Evolutionary conservation across 495 filamentous ascomycete species (phyloP), one percentile per base, ranked within the genome.

Genomic region (Trichoderma asperelloides): DNA sequence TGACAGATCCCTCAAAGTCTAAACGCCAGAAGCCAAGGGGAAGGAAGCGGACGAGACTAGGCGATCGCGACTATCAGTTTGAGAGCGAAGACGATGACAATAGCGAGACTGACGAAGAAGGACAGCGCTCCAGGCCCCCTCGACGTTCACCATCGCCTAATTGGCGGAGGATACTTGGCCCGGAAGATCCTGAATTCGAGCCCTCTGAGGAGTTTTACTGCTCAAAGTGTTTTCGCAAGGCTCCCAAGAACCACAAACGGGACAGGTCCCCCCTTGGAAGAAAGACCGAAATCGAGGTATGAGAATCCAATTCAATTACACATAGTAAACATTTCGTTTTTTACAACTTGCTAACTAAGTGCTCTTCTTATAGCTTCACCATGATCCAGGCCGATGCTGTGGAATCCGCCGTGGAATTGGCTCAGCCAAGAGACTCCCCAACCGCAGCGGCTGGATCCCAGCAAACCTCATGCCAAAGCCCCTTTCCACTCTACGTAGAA

Each of bases 401-500:
- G 55, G 55, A 11, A 60, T 60, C 55, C 55, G 55, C 12, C 55
- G 55, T 18, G 55, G 55, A 23, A 60, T 60, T 5, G 55, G 55
- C 2, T 28, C 55, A 18, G 9, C 12, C 11, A 11, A 60, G 11
- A 7, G 12, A 2, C 55, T 60, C 23, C 55, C 55, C 13, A 60
- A 60, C 55, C 55, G 55, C 23, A 60, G 55, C 55, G 55, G 55
- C 55, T 60, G 55, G 55, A 60, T 60, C 16, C 55, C 55, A 12
- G 23, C 55, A 1, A 25, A 2, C 25, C 9, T 28, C 25, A 60
- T 60, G 55, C 55, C 55, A 0, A 60, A 30, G 55, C 55, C 55
- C 16, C 55, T 60, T 11, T 2, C 16, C 55, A 13, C 27, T 13
- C 55, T 60, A 2, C 55, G 55, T 2, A 60, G n/a, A 21, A 18